Evolutionary conservation across 805 yeast genomes (phyloP), one percentile per base, ranked within the genome.

Genomic region (Kodamaea kaohsiungensis): DNA sequence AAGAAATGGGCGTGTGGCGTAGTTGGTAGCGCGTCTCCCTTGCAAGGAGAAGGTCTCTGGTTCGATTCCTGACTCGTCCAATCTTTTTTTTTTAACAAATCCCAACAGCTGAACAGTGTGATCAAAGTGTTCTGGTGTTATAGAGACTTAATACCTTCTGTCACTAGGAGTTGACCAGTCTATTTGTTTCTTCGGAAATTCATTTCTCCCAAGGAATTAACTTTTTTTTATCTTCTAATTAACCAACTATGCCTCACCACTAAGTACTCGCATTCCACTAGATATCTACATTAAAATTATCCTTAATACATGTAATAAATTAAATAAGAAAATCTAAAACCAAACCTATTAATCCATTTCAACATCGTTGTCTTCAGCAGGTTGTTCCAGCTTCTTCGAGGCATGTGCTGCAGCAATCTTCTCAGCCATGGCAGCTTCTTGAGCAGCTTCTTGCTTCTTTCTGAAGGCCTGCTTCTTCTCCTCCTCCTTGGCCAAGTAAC

Each of bases 401-500:
- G 66, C 70, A 22, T 52, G 54, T 64, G 84, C 85, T 61, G 91
- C 95, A 67, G 89, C 89, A 69, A 87, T 74, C 77, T 86, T 88
- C 78, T 86, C 93, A 61, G 93, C 91, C 83, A 88, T 82, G 61
- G 84, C 88, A 65, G 87, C 86, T 75, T 87, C 88, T 71, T 87
- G 89, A 61, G 85, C 83, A 62, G 96, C 92, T 78, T 91, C 97
- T 75, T 86, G 86, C 77, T 90, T 89, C 62, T 91, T 84, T 78
- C 89, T 87, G 67, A 81, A 75, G 65, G 95, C 90, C 77, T 91
- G 96, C 76, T 87, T 88, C 82, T 89, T 89, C 78, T 95, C 98
- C 80, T 95, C 97, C 75, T 92, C 90, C 77, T 93, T 91, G 59
- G 92, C 89, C 65, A 87, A 78, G 81, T 90, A 95, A 80, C 99